phyloP scores from a whole-genome alignment of 176 grass and related monocot species.

The Phoenix roebelenii region DNA sequence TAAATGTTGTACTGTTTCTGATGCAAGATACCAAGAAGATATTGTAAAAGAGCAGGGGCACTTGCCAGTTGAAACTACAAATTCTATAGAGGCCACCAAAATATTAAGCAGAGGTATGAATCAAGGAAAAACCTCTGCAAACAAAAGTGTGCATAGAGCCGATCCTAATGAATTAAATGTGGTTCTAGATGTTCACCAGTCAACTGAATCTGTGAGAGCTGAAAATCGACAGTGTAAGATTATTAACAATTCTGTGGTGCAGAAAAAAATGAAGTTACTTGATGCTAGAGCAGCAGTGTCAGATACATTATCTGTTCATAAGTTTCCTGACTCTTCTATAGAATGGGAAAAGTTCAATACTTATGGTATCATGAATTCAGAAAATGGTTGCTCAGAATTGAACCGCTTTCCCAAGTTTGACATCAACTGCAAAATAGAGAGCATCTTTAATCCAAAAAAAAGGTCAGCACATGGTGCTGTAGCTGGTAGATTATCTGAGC shows the following conservation, averaged over 20 bases:
- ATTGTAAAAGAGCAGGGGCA: neutral
- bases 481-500: slow-evolving; percentile 32
- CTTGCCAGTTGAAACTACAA: slow-evolving; percentile 17
- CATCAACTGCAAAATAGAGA: slow-evolving; percentile 44
- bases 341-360: neutral
- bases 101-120: slow-evolving; percentile 33
- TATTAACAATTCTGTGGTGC: slow-evolving; percentile 16
- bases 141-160: slow-evolving; percentile 5
- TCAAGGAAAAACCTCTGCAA: slow-evolving; percentile 9
- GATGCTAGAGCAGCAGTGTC: slow-evolving; percentile 21
- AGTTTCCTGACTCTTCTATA: slow-evolving; percentile 24
- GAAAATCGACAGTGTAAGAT: slow-evolving; percentile 16
- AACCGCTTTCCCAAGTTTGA: slow-evolving; percentile 45
- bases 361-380: slow-evolving; percentile 9
- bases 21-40: slow-evolving; percentile 4
- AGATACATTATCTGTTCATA: slow-evolving; percentile 34
- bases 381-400: slow-evolving; percentile 26
- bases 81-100: slow-evolving; percentile 33
- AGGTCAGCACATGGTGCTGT: slow-evolving; percentile 1
- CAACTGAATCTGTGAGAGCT: slow-evolving; percentile 7
- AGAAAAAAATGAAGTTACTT: slow-evolving; percentile 25
- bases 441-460: slow-evolving; percentile 34
- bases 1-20: neutral
- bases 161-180: slow-evolving; percentile 17
- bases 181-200: slow-evolving; percentile 13